Base-by-base conservation (phyloP, 116 monocot species). In the Papilionanthe hybrid region DNA sequence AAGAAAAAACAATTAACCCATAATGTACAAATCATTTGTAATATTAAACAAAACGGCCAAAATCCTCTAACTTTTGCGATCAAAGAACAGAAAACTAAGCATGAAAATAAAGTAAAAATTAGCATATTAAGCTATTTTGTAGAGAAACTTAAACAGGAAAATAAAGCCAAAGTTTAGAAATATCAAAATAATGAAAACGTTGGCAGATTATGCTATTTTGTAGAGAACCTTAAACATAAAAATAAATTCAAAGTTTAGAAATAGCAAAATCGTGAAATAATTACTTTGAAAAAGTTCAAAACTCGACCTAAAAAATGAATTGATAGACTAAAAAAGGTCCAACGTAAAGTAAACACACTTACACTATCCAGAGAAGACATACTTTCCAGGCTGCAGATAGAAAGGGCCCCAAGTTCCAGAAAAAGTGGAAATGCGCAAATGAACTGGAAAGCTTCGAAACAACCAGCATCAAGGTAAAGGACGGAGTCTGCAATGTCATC, bases 321-420 rank as follows among this genome's bases (percentile, higher is more conserved):
- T 69, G 11, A 69, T 12, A 69, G 5, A 30, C 37, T 69, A 32
- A 15, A n/a, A 69, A 12, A 69, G 32, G 12, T 32, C 37, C 69
- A 69, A 32, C 69, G 25, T 17, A 12, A 69, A 69, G 32, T 20
- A 9, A 48, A 29, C 4, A 77, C 27, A 84, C 91, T 92, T 80
- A 98, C 98, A 88, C 72, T 77, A 63, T 98, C 98, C 45, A 93
- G 80, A 67, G 94, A 63, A 55, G 94, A 87, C 81, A 91, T 82
- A 72, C 88, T 88, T 75, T 98, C 98, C 80, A 98, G 83, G 86
- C 91, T 91, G 81, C 94, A 94, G 41, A 98, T 78, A 7, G 94
- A 78, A 72, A 81, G 92, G 22, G 78, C 93, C 19, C 91, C 93
- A 23, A 98, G 87, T 80, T 90, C 88, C 78, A 98, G 76, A 13